Base-by-base conservation (phyloP, 169 alveolate genomes). In the Plasmodium knowlesi region DNA sequence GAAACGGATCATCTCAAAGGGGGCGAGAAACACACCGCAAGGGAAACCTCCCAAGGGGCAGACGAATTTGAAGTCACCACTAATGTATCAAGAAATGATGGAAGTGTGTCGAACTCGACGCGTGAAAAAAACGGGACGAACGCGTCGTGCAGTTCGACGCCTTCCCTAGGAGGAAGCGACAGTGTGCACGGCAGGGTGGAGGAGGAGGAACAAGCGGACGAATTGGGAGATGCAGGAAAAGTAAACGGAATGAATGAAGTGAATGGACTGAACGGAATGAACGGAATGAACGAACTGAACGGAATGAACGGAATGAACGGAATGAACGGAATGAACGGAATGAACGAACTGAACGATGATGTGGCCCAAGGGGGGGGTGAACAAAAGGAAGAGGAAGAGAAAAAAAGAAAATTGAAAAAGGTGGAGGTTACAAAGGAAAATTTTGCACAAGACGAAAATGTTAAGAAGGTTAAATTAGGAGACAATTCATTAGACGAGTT, bases 121-220 rank as follows among this genome's bases (percentile, higher is more conserved):
- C 37, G 37, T 5, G 37, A 10, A 16, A 67, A 22, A 5, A 67
- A 22, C 25, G 37, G 76, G 76, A 28, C 37, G 4, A 34, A 67
- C n/a, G 37, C 39, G 30, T 67, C 76, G n/a, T 67, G 76, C 5
- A 67, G 37, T 67, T 67, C 76, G 10, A 67, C 76, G 37, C 76
- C 76, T 0, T 67, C 76, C 37, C 9, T 67, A 37, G 76, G 37
- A 37, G 76, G 37, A 39, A 34, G 41, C 16, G 43, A 83, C 39
- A 39, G 22, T 22, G 14, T 19, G 19, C 54, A 46, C 3, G 50
- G 50, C 30, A 1, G 16, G 39, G 41, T 67, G 32, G 85, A 12
- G 16, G 85, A 12, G 34, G 85, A 71, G 74, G 83, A 53, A 8
- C 46, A 84, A 70, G 16, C 43, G 19, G 50, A 84, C 25, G 76